A percentile compares a stretch with the other conserved stretches of the same genome.
These are phyloP conservation scores for Penicillium silybi DNA, from an alignment of 495 filamentous ascomycete species.

Conservation along the genomic window DNA sequence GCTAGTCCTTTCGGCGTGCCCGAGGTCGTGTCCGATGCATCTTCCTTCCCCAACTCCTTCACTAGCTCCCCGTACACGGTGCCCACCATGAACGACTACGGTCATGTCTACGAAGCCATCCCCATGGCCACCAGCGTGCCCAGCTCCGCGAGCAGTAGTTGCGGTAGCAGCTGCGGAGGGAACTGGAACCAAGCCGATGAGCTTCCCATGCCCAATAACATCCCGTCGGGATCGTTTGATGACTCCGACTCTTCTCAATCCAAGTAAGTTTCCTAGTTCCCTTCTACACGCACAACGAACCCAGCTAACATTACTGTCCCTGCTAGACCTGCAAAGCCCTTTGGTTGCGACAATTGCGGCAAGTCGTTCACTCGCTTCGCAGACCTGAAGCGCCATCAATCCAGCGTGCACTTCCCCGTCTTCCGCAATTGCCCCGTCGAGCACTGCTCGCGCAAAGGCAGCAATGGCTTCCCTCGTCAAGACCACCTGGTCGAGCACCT, in stretches of 20 bases:
- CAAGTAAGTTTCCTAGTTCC: slow-evolving; percentile 25
- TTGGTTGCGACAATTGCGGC: slow-evolving; percentile 41
- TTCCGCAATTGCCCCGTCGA: slow-evolving; percentile 70
- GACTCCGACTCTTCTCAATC: slow-evolving; percentile 21
- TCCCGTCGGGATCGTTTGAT: slow-evolving; percentile 6
- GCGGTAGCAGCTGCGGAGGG: slow-evolving; percentile 15
- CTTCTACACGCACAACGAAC: background rate
- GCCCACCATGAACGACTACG: slow-evolving; percentile 5
- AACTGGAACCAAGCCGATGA: slow-evolving; percentile 19
- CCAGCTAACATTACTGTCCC: slow-evolving; percentile 1
- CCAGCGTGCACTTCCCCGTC: slow-evolving; percentile 52
- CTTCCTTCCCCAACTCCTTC: slow-evolving; percentile 11
- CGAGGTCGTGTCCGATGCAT: slow-evolving; percentile 17
- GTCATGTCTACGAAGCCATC: slow-evolving; percentile 10
- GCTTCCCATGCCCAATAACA: slow-evolving; percentile 17
- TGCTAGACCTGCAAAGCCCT: slow-evolving; percentile 36
- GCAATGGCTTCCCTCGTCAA: slow-evolving; percentile 75
- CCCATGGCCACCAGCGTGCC: slow-evolving; percentile 17
- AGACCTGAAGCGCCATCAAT: slow-evolving; percentile 53
- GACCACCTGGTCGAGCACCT: slow-evolving; percentile 90
- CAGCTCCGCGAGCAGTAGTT: slow-evolving; percentile 19
- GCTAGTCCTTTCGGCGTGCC: slow-evolving; percentile 13
- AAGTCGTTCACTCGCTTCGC: slow-evolving; percentile 49
- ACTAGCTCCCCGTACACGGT: slow-evolving; percentile 26
- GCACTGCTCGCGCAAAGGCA: slow-evolving; percentile 76